A percentile compares a stretch with the other conserved stretches of the same genome.
phyloP scores from a whole-genome alignment of 768 basidiomycete genomes.

The Podaxis rugospora region DNA sequence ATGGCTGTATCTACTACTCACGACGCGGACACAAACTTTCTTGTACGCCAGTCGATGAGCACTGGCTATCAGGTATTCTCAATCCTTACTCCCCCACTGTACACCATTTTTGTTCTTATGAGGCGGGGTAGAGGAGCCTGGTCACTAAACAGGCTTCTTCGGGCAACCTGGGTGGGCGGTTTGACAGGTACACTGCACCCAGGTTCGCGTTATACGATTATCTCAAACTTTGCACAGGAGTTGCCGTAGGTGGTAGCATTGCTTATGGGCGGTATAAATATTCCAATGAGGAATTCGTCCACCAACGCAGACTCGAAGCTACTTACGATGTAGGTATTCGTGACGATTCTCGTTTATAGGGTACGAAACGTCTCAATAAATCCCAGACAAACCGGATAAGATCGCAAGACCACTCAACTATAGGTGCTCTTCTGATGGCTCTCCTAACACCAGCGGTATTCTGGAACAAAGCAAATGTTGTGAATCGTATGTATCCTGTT shows the following conservation, averaged over 20 bases:
- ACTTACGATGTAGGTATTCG: constrained; percentile 50
- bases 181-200: constrained; percentile 38
- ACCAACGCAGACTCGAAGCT: constrained; percentile 42
- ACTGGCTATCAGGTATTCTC: constrained; percentile 69
- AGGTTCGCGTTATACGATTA: neutral
- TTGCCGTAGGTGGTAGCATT: constrained; percentile 47
- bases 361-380: neutral
- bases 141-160: constrained; percentile 56
- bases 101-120: constrained; percentile 47
- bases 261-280: constrained; percentile 58
- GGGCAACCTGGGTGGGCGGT: constrained; percentile 73
- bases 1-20: constrained; percentile 25
- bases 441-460: constrained; percentile 66
- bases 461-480: constrained; percentile 60
- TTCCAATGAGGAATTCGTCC: constrained; percentile 44
- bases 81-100: constrained; percentile 56
- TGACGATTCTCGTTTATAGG: neutral
- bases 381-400: constrained; percentile 52
- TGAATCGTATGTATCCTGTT: constrained; percentile 46
- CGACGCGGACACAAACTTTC: constrained; percentile 57
- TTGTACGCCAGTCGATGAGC: constrained; percentile 59
- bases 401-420: constrained; percentile 70
- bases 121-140: constrained; percentile 53
- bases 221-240: constrained; percentile 28
- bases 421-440: constrained; percentile 62